These are phyloP conservation scores for Paraglomus occultum DNA, from an alignment of 192 early-diverging fungal species.

Conservation along the genomic window DNA sequence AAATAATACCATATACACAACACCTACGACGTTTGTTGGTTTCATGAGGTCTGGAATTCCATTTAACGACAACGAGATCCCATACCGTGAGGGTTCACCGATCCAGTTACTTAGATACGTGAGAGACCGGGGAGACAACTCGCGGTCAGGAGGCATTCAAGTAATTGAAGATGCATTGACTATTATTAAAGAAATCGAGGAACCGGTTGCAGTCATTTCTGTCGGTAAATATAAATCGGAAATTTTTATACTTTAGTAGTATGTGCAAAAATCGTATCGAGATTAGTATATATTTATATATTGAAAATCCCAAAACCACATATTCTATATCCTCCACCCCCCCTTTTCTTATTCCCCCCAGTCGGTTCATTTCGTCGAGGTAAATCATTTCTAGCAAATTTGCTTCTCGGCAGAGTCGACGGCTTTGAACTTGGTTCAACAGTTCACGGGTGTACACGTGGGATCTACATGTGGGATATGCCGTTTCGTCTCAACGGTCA, in stretches of 20 bases:
- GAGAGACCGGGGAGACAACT: not conserved
- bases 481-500: slow-evolving; percentile 17
- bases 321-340: not conserved
- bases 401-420: slow-evolving; percentile 16
- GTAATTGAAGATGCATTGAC: not conserved
- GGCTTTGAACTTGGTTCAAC: slow-evolving; percentile 18
- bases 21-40: too few relatives aligned
- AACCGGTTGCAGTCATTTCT: slow-evolving; percentile 9
- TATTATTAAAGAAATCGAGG: slow-evolving; percentile 18
- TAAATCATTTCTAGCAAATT: slow-evolving; percentile 27
- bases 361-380: slow-evolving; percentile 26
- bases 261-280: too few relatives aligned
- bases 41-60: not conserved
- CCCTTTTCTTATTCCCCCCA: not conserved
- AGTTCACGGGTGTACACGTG: slow-evolving; percentile 17
- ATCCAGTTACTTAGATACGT: not conserved
- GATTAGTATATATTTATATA: too few relatives aligned
- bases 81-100: not conserved
- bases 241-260: too few relatives aligned
- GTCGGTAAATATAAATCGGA: not conserved
- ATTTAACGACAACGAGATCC: not conserved
- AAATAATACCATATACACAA: too few relatives aligned
- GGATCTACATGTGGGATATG: slow-evolving; percentile 27
- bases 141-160: not conserved
- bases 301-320: not conserved